Percentiles rank a stretch among this genome's conserved stretches.
Evolutionary conservation across 2,329 filamentous ascomycete species (phyloP).

Genomic region (Penicillium sp.): DNA sequence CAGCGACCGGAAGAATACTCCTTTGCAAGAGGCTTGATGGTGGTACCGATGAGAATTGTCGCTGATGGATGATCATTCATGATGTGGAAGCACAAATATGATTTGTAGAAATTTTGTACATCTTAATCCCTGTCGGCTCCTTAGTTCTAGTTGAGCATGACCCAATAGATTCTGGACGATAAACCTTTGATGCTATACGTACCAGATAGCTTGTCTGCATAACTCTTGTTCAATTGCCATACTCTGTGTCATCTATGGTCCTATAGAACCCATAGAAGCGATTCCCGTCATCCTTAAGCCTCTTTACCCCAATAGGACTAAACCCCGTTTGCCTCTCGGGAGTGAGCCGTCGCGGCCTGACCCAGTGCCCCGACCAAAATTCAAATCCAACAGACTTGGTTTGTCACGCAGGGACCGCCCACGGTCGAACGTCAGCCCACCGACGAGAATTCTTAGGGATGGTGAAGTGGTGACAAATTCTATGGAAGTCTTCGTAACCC

Average conservation of each 20-base stretch:
- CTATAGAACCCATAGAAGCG: not conserved
- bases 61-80: too few species aligned
- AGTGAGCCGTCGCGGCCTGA: not conserved
- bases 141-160: not conserved
- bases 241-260: not conserved
- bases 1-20: not conserved
- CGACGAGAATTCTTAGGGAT: constrained; percentile 16
- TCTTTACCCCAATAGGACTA: not conserved
- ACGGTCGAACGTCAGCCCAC: constrained; percentile 15
- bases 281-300: not conserved
- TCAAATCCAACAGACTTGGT: not conserved
- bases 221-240: not conserved
- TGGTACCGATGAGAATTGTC: too few species aligned
- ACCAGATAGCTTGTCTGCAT: not conserved
- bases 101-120: not conserved
- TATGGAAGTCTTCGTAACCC: not conserved
- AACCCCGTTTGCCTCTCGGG: not conserved
- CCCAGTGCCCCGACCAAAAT: not conserved
- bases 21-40: not conserved
- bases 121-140: not conserved
- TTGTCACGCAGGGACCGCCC: not conserved
- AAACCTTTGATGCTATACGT: not conserved
- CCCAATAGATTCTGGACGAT: not conserved
- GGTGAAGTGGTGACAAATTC: too few species aligned
- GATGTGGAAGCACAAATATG: too few species aligned